Evolutionary conservation across 352 stramenopile species (phyloP).

Genomic region (Globisporangium mamillatum): DNA sequence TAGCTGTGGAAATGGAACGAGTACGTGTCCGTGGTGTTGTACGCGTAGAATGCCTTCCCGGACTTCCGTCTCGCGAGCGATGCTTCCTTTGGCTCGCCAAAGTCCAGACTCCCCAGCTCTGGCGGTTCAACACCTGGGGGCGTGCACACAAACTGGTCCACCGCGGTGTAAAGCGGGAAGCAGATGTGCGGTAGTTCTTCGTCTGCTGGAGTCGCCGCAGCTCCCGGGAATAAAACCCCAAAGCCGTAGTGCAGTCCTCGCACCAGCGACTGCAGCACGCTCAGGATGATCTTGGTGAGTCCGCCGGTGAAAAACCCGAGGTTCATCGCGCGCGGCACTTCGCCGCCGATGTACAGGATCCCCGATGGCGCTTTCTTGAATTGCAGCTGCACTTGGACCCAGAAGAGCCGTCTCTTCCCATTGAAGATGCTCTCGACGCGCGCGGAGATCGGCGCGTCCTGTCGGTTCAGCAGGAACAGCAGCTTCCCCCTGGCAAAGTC

Average conservation of each 20-base stretch:
- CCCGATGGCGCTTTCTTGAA: conserved; percentile 58
- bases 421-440: conserved; percentile 27
- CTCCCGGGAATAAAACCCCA: conserved; percentile 26
- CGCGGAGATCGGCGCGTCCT: conserved; percentile 17
- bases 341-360: conserved; percentile 63
- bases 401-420: conserved; percentile 53
- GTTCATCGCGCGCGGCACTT: conserved; percentile 49
- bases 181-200: conserved; percentile 66
- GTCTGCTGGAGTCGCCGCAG: conserved; percentile 23
- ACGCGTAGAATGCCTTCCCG: conserved; percentile 36
- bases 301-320: conserved; percentile 56
- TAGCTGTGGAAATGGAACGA: conserved; percentile 74
- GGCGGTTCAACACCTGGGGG: conserved; percentile 31
- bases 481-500: conserved; percentile 70
- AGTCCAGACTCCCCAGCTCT: conserved; percentile 39
- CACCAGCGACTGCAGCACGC: conserved; percentile 50
- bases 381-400: conserved; percentile 62
- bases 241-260: conserved; percentile 59
- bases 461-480: conserved; percentile 57
- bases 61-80: conserved; percentile 32
- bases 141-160: conserved; percentile 65
- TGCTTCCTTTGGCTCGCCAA: conserved; percentile 46
- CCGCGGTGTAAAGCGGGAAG: conserved; percentile 60
- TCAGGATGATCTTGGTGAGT: conserved; percentile 51
- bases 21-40: conserved; percentile 64